These are phyloP conservation scores for Herpetomonas samuelpessoai DNA, from an alignment of 208 protist species.

Conservation along the genomic window DNA sequence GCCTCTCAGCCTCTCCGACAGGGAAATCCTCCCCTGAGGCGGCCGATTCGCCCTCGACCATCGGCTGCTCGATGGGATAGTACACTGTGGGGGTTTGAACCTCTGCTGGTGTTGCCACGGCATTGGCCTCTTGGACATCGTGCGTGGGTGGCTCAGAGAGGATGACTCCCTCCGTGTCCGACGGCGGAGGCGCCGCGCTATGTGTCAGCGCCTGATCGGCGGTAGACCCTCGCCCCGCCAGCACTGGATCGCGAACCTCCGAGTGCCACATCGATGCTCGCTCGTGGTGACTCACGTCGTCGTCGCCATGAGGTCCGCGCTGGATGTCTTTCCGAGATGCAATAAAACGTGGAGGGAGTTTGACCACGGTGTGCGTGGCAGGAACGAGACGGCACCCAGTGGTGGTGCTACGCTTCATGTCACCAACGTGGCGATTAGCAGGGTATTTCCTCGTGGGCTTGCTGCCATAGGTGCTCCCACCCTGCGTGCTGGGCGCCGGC, in stretches of 20 bases:
- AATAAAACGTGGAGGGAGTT: neutral
- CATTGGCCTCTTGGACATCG: too few relatives aligned
- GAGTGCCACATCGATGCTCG: too few relatives aligned
- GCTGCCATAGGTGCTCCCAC: neutral
- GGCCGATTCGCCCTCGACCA: too few relatives aligned
- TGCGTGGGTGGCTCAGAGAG: too few relatives aligned
- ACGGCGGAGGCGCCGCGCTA: too few relatives aligned
- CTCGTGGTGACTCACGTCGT: neutral
- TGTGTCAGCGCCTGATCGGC: neutral
- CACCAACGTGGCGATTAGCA: neutral
- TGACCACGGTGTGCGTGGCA: neutral
- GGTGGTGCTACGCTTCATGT: neutral
- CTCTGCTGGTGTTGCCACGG: too few relatives aligned
- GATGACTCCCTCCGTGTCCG: too few relatives aligned
- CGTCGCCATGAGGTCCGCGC: neutral
- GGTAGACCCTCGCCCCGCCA: neutral
- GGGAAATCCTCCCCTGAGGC: too few relatives aligned
- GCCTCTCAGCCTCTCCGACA: too few relatives aligned
- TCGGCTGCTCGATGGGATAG: too few relatives aligned
- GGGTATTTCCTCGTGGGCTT: neutral
- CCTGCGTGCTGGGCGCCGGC: neutral
- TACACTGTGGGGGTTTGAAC: too few relatives aligned
- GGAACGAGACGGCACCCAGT: neutral
- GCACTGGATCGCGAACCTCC: neutral
- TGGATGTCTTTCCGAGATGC: neutral